Percentiles rank a stretch among this genome's conserved stretches.
phyloP scores from a whole-genome alignment of 306 rosid species.

The Corylus americana region DNA sequence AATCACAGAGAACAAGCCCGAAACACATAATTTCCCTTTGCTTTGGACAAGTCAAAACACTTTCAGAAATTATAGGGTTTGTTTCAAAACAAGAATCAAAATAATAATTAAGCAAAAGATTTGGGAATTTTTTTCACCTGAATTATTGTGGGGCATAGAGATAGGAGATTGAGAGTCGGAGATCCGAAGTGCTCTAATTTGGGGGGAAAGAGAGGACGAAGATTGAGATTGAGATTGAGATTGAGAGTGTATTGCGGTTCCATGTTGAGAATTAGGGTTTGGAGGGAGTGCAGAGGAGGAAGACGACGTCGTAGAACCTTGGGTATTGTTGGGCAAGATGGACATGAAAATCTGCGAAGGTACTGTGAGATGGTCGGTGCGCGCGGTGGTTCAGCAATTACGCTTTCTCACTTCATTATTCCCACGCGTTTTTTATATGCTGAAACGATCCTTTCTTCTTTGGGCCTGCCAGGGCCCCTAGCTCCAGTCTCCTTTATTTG shows the following conservation, averaged over 20 bases:
- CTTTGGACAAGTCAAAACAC: neutral
- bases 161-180: slow-evolving; percentile 38
- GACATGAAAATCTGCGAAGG: slow-evolving; percentile 77
- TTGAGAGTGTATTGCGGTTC: slow-evolving; percentile 24
- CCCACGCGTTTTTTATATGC: neutral
- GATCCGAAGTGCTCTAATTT: slow-evolving; percentile 64
- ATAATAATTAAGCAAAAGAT: neutral
- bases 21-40: neutral
- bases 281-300: slow-evolving; percentile 41
- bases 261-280: slow-evolving; percentile 75
- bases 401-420: neutral
- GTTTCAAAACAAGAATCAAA: neutral
- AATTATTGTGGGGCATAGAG: slow-evolving; percentile 20
- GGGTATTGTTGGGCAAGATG: slow-evolving; percentile 88
- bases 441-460: neutral
- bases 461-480: neutral
- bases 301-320: slow-evolving; percentile 60
- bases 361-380: slow-evolving; percentile 20
- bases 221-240: slow-evolving; percentile 17
- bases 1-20: neutral
- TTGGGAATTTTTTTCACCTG: slow-evolving; percentile 36
- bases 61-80: neutral
- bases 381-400: slow-evolving; percentile 3
- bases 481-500: neutral
- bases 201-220: slow-evolving; percentile 37